Percentiles rank a stretch among this genome's conserved stretches.
Evolutionary conservation across 2,329 filamentous ascomycete species (phyloP).

Genomic region (Pseudogymnoascus sp.): DNA sequence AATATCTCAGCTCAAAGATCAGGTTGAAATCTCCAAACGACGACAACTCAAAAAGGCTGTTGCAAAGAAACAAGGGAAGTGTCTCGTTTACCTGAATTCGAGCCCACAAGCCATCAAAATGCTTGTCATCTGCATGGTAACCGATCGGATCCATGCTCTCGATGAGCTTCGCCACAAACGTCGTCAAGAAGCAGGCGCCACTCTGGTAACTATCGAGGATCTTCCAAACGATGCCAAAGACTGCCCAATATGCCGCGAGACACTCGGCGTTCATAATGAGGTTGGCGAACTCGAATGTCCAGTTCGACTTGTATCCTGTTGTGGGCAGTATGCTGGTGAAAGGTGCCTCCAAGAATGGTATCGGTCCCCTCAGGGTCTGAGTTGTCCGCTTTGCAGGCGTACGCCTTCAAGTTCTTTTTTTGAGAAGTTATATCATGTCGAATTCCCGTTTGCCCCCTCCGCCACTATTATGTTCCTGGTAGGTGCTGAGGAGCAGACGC

Average conservation of each 20-base stretch:
- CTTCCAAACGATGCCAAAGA: slow-evolving; percentile 12
- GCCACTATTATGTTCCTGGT: background rate
- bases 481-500: background rate
- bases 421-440: slow-evolving; percentile 12
- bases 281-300: slow-evolving; percentile 13
- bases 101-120: slow-evolving; percentile 16
- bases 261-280: slow-evolving; percentile 11
- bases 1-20: slow-evolving; percentile 12
- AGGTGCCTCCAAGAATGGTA: slow-evolving; percentile 19
- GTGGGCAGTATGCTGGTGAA: slow-evolving; percentile 18
- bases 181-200: slow-evolving; percentile 11
- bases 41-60: slow-evolving; percentile 7
- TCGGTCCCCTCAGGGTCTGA: background rate
- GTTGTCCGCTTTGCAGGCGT: slow-evolving; percentile 18
- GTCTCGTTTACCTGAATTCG: background rate
- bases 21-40: slow-evolving; percentile 11
- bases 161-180: slow-evolving; percentile 7
- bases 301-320: slow-evolving; percentile 20
- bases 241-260: slow-evolving; percentile 20
- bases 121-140: slow-evolving; percentile 20
- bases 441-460: background rate
- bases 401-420: slow-evolving; percentile 13
- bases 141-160: slow-evolving; percentile 18
- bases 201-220: slow-evolving; percentile 2
- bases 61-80: slow-evolving; percentile 13